These are phyloP conservation scores for Penicillium sp. DNA, from an alignment of 2,329 filamentous ascomycete genomes.

Conservation along the genomic window DNA sequence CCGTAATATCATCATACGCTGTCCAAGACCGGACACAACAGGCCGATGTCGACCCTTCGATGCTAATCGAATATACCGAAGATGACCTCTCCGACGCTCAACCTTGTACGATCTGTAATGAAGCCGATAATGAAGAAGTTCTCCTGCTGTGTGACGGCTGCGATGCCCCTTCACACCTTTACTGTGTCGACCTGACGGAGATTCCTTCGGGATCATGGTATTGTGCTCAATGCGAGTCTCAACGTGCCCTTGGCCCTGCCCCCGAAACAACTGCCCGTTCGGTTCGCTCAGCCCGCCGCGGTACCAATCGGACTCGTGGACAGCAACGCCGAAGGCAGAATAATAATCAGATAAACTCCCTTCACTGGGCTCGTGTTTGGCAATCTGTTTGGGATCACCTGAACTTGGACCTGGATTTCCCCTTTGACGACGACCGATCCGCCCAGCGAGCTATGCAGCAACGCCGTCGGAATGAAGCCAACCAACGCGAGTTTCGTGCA, in stretches of 20 bases:
- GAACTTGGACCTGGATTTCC: constrained; percentile 80
- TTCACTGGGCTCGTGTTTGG: constrained; percentile 80
- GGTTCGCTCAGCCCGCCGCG: constrained; percentile 47
- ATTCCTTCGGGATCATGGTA: constrained; percentile 85
- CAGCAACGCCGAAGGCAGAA: constrained; percentile 48
- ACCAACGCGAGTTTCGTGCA: constrained; percentile 64
- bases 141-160: constrained; percentile 91
- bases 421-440: constrained; percentile 75
- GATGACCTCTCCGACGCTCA: constrained; percentile 66
- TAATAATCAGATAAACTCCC: constrained; percentile 47
- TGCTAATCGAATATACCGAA: constrained; percentile 67
- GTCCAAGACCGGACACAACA: constrained; percentile 67
- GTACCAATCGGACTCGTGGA: constrained; percentile 52
- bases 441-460: constrained; percentile 61
- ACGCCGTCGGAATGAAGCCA: constrained; percentile 51
- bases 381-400: constrained; percentile 82
- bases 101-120: constrained; percentile 84
- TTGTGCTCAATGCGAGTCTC: constrained; percentile 76
- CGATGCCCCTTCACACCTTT: constrained; percentile 86
- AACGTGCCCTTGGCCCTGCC: constrained; percentile 46
- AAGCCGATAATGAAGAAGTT: constrained; percentile 78
- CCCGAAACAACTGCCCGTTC: constrained; percentile 38
- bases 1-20: constrained; percentile 62
- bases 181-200: constrained; percentile 81
- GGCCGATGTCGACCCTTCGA: constrained; percentile 79